Percentiles rank a stretch among this genome's conserved stretches.
These are phyloP conservation scores for Phytophthora syringae DNA, from an alignment of 352 stramenopile species.

Conservation along the genomic window DNA sequence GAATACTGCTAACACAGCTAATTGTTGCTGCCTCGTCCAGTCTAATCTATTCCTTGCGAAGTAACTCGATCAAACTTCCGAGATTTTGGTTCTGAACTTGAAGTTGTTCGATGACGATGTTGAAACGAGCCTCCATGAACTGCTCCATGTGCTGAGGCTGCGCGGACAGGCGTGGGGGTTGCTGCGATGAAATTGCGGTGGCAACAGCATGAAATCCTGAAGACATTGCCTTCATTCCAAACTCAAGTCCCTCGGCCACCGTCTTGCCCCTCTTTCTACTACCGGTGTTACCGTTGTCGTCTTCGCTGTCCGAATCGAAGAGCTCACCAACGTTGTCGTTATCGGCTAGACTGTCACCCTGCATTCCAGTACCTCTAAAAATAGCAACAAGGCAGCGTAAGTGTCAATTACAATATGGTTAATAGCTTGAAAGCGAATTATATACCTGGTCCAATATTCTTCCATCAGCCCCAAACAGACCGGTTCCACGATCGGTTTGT, in stretches of 20 bases:
- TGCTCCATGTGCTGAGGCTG: not conserved
- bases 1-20: not conserved
- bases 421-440: not conserved
- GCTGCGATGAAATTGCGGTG: not conserved
- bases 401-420: not conserved
- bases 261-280: not conserved
- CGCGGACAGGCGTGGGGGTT: not conserved
- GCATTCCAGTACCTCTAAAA: not conserved
- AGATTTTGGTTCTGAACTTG: not conserved
- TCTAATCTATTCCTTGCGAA: not conserved
- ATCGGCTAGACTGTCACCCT: not conserved
- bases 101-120: not conserved
- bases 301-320: not conserved
- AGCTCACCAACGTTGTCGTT: not conserved
- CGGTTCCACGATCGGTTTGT: not conserved
- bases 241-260: not conserved
- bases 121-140: not conserved
- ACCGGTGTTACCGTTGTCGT: not conserved
- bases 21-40: not conserved
- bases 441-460: not conserved
- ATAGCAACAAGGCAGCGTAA: not conserved
- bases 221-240: not conserved
- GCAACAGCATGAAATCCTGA: not conserved
- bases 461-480: not conserved
- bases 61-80: not conserved